phyloP scores from a whole-genome alignment of 2,329 filamentous ascomycete genomes.

The Fusarium nygamai region DNA sequence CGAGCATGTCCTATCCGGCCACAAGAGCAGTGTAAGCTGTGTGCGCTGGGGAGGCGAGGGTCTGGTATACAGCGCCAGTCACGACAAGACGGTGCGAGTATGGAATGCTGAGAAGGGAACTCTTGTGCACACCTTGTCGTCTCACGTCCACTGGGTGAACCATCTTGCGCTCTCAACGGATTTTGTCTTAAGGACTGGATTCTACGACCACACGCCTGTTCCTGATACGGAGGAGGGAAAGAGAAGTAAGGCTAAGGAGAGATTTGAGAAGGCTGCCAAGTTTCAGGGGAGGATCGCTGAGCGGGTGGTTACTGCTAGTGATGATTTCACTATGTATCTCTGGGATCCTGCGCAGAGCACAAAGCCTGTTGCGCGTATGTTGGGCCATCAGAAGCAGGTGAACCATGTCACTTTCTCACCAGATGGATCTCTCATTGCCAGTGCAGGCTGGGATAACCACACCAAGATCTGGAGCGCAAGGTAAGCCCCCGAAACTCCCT shows the following conservation, averaged over 20 bases:
- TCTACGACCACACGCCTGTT: constrained; percentile 80
- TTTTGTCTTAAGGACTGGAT: constrained; percentile 85
- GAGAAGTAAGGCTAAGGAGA: constrained; percentile 77
- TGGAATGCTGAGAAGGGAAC: constrained; percentile 87
- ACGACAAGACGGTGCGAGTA: constrained; percentile 91
- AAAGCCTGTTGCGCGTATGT: constrained; percentile 86
- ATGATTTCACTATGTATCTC: constrained; percentile 96
- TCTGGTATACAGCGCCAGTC: constrained; percentile 82
- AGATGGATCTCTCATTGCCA: constrained; percentile 87
- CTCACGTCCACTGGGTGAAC: constrained; percentile 96
- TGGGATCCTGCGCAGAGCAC: constrained; percentile 84
- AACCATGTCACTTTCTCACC: constrained; percentile 96
- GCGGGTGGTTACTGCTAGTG: constrained; percentile 87
- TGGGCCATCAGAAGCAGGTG: constrained; percentile 97
- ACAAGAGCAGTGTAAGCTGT: constrained; percentile 89
- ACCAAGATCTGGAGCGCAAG: constrained; percentile 90
- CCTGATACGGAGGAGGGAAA: constrained; percentile 77
- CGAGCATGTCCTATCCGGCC: constrained; percentile 85
- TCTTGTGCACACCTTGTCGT: constrained; percentile 79
- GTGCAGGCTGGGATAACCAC: constrained; percentile 91
- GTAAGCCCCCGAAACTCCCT: constrained; percentile 50
- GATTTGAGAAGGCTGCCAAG: constrained; percentile 86
- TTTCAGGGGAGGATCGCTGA: constrained; percentile 82
- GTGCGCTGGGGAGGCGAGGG: constrained; percentile 95
- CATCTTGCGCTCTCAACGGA: constrained; percentile 94